phyloP scores from a whole-genome alignment of 306 rosid genomes.

The Carpinus viminea region DNA sequence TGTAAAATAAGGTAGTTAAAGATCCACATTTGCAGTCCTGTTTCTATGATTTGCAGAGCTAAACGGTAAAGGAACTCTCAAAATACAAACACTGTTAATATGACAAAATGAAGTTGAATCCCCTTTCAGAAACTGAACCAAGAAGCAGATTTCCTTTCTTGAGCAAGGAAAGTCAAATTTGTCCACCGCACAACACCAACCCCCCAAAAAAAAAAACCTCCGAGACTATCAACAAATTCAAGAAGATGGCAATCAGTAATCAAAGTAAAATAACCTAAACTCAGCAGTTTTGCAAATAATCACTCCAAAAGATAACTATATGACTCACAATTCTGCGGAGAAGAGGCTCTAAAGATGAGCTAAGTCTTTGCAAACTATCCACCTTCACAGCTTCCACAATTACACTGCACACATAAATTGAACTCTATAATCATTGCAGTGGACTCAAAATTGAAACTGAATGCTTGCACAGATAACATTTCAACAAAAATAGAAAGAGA shows the following conservation, averaged over 20 bases:
- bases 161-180: too few species aligned
- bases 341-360: conserved; percentile 83
- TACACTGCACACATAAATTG: conserved; percentile 53
- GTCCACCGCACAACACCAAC: too few species aligned
- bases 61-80: background rate
- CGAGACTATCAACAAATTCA: background rate
- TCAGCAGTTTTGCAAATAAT: background rate
- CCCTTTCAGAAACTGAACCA: too few species aligned
- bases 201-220: too few species aligned
- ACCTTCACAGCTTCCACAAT: conserved; percentile 89
- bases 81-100: too few species aligned
- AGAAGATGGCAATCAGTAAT: background rate
- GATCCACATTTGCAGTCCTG: background rate
- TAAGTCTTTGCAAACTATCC: conserved; percentile 81
- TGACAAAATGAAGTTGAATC: too few species aligned
- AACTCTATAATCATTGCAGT: conserved; percentile 28
- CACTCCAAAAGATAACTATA: conserved; percentile 1
- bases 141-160: too few species aligned
- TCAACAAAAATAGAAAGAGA: background rate
- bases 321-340: conserved; percentile 85
- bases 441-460: conserved; percentile 17
- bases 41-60: background rate
- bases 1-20: background rate
- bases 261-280: conserved; percentile 8
- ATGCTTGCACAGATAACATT: conserved; percentile 7